Percentiles rank a stretch among this genome's conserved stretches.
phyloP scores from a whole-genome alignment of 140 eudicot genomes.

The Anethum foeniculum region DNA sequence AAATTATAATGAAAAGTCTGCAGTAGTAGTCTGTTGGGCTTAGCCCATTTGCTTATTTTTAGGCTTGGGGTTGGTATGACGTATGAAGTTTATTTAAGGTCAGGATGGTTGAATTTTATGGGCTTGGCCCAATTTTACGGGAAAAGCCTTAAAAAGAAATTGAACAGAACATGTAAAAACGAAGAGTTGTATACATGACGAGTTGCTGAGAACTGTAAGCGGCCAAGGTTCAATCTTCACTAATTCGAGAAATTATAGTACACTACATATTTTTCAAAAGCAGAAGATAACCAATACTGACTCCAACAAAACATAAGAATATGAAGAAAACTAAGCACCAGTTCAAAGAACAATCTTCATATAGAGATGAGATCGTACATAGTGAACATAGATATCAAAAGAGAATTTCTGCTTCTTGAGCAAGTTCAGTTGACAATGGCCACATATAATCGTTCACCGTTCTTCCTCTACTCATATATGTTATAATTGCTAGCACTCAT shows the following conservation, averaged over 20 bases:
- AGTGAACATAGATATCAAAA: background rate
- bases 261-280: background rate
- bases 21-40: too few relatives aligned
- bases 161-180: background rate
- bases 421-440: background rate
- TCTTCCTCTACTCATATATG: background rate
- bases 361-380: background rate
- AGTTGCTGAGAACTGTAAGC: background rate
- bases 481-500: background rate
- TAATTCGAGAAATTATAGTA: too few relatives aligned
- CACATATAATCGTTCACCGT: background rate
- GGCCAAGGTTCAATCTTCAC: background rate
- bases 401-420: background rate
- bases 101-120: too few relatives aligned
- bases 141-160: background rate
- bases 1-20: too few relatives aligned
- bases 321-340: background rate
- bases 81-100: too few relatives aligned
- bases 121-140: too few relatives aligned
- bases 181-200: background rate
- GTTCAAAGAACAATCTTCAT: background rate
- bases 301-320: background rate
- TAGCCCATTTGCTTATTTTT: too few relatives aligned
- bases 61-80: too few relatives aligned
- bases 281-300: background rate